These are phyloP conservation scores for Geotrichum fermentans DNA, from an alignment of 1,139 yeast species.

Conservation along the genomic window DNA sequence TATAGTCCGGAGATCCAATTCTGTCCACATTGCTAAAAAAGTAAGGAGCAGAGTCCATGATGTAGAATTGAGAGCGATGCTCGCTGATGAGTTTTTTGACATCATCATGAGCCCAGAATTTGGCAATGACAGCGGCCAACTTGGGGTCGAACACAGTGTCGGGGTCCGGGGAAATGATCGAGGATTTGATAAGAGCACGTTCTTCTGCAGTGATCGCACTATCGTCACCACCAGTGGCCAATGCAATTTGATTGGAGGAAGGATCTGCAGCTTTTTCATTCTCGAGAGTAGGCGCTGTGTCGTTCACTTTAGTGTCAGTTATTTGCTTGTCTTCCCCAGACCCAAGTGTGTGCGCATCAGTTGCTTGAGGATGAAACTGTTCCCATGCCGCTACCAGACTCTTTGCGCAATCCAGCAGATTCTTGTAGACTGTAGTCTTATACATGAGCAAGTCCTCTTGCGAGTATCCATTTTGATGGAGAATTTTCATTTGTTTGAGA, in stretches of 20 bases:
- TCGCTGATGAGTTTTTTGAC: conserved; percentile 55
- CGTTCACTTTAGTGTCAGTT: not conserved
- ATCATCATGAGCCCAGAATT: conserved; percentile 55
- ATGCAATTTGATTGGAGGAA: conserved; percentile 15
- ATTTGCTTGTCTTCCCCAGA: not conserved
- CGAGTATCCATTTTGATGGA: conserved; percentile 65
- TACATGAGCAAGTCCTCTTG: conserved; percentile 58
- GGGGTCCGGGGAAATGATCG: conserved; percentile 34
- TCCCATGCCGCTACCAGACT: conserved; percentile 53
- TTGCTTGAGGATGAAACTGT: conserved; percentile 23
- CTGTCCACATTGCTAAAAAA: conserved; percentile 66
- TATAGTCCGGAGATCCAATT: conserved; percentile 54
- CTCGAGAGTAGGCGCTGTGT: not conserved
- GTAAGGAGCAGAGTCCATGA: conserved; percentile 83
- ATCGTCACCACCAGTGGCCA: not conserved
- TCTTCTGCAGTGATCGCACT: conserved; percentile 18
- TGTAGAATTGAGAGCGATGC: conserved; percentile 69
- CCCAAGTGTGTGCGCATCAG: not conserved
- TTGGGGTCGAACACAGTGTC: conserved; percentile 32
- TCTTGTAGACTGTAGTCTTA: conserved; percentile 62
- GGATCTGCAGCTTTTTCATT: not conserved
- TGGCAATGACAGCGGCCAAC: conserved; percentile 28
- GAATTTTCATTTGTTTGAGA: conserved; percentile 69
- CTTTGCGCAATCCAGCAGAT: conserved; percentile 59
- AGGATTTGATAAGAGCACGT: conserved; percentile 25